phyloP scores from a whole-genome alignment of 306 rosid genomes.

The Carpinus viminea region DNA sequence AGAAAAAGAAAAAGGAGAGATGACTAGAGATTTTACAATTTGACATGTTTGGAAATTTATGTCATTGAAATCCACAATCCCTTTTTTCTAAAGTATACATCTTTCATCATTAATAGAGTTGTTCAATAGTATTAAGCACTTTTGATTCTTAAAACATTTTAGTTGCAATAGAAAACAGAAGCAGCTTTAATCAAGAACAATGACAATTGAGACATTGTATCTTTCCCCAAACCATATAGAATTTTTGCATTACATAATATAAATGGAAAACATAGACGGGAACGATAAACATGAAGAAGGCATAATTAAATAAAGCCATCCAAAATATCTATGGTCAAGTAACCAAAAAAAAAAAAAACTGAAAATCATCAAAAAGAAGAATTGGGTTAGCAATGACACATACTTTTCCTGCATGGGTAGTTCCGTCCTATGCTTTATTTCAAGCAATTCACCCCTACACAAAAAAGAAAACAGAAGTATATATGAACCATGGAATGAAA shows the following conservation, averaged over 20 bases:
- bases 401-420: constrained; percentile 66
- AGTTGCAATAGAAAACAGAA: neutral
- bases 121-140: no score
- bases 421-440: constrained; percentile 59
- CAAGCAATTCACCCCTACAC: constrained; percentile 50
- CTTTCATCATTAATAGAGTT: no score
- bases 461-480: constrained; percentile 21
- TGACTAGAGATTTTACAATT: no score
- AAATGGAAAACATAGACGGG: neutral
- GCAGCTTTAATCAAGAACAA: neutral
- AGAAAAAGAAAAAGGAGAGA: no score
- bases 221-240: neutral
- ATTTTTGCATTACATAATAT: neutral
- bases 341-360: neutral
- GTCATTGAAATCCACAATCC: no score
- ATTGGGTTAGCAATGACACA: constrained; percentile 25
- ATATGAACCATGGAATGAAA: neutral
- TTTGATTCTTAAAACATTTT: neutral
- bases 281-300: neutral
- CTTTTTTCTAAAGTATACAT: no score
- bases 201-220: neutral
- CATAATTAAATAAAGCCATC: neutral
- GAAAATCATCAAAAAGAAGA: constrained; percentile 23
- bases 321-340: neutral
- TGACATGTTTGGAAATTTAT: no score